Base-by-base conservation (phyloP, 257 asterid genomes). In the Vinca minor region DNA sequence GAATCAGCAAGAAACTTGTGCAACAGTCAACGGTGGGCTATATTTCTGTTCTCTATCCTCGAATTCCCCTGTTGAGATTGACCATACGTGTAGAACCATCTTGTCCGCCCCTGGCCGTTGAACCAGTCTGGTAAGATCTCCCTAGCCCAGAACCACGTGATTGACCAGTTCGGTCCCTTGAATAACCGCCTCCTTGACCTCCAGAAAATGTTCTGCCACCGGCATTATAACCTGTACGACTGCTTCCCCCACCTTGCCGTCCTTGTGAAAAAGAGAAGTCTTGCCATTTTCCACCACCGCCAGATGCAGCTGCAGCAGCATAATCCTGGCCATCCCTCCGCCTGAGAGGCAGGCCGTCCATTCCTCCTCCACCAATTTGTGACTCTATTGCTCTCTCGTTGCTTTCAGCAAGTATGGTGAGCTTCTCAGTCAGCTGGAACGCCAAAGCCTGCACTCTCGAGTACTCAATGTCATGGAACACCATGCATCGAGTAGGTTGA, bases 261-360 rank as follows among this genome's bases (percentile, higher is more conserved):
- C 94, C 87, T 61, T 84, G 95, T 23, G 71, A 45, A 63, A 79
- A 82, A 1, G 97, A 85, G 63, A 88, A 86, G 0, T 91, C 98
- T 66, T 83, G 98, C 98, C 96, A 91, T 84, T 83, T 79, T 0
- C 71, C 71, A 8, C 82, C 83, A 1, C 87, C 90, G n/a, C n/a
- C n/a, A n/a, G n/a, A n/a, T 11, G 71, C 81, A 32, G 84, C 81
- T 11, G 81, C 86, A 2, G 75, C 80, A 8, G 80, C 94, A 75
- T 86, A 93, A 62, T 92, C 98, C 44, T 87, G 95, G 38, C 94
- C 95, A 14, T 93, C 96, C 72, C 85, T 89, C 53, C 97, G 88
- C 82, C 97, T 79, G 17, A 67, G 76, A 8, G 97, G 94, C 59
- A 82, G 81, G 28, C 95, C 89, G 11, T 89, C 96, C 76, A 84